Evolutionary conservation across 2,329 filamentous ascomycete species (phyloP).

Genomic region (Setomelanomma holmii): DNA sequence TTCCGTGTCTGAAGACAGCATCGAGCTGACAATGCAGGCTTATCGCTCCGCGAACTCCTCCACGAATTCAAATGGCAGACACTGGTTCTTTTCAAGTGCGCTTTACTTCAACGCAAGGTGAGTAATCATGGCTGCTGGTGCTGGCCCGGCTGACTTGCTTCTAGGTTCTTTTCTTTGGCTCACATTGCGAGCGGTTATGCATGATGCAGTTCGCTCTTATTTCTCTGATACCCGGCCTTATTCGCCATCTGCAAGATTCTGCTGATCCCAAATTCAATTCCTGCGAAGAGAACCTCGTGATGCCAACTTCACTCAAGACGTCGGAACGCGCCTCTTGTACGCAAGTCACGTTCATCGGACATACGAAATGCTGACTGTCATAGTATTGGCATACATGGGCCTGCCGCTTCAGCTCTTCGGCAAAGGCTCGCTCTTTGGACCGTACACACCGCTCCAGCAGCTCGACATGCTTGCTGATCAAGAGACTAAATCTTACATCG

Average conservation of each 20-base stretch:
- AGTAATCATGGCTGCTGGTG: background rate
- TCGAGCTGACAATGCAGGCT: slow-evolving; percentile 51
- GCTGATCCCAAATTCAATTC: slow-evolving; percentile 90
- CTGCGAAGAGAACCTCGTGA: slow-evolving; percentile 76
- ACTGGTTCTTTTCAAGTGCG: slow-evolving; percentile 90
- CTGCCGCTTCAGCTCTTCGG: slow-evolving; percentile 94
- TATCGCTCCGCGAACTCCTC: slow-evolving; percentile 86
- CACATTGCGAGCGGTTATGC: slow-evolving; percentile 93
- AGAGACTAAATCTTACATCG: slow-evolving; percentile 95
- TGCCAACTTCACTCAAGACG: slow-evolving; percentile 84
- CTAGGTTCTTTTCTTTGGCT: slow-evolving; percentile 97
- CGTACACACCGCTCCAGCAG: slow-evolving; percentile 95
- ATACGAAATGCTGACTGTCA: slow-evolving; percentile 27
- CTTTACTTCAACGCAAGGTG: slow-evolving; percentile 93
- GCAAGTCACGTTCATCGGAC: slow-evolving; percentile 10
- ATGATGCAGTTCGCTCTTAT: slow-evolving; percentile 98
- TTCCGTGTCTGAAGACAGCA: slow-evolving; percentile 48
- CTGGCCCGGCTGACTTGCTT: slow-evolving; percentile 16
- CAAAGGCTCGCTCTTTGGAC: slow-evolving; percentile 94
- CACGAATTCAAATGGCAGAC: slow-evolving; percentile 96
- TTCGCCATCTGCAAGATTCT: slow-evolving; percentile 91
- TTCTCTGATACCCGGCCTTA: slow-evolving; percentile 90
- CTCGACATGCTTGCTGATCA: slow-evolving; percentile 92
- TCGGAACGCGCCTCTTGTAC: slow-evolving; percentile 84
- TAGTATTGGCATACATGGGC: slow-evolving; percentile 90